phyloP scores from a whole-genome alignment of 2,329 filamentous ascomycete genomes.

The Phoma sp. region DNA sequence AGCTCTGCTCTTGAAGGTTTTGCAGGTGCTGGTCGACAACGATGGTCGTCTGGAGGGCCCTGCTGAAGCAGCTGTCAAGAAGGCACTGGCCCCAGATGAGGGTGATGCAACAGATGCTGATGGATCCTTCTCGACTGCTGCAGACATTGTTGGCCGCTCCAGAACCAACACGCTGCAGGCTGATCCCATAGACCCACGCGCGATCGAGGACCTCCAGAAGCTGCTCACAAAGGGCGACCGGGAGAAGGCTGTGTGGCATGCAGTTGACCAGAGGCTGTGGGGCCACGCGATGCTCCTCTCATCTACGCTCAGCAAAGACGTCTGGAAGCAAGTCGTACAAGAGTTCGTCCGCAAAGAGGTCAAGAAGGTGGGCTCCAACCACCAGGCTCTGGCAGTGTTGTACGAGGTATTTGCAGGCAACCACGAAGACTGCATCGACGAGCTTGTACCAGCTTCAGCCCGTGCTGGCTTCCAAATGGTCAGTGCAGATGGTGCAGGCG shows the following conservation, averaged over 20 bases:
- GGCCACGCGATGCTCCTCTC: constrained; percentile 94
- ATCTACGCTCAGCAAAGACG: constrained; percentile 71
- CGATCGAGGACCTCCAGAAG: constrained; percentile 74
- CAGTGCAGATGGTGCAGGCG: constrained; percentile 66
- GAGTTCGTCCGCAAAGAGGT: constrained; percentile 97
- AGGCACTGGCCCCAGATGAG: constrained; percentile 70
- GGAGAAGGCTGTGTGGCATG: constrained; percentile 90
- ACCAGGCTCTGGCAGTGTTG: constrained; percentile 85
- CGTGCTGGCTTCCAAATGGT: constrained; percentile 91
- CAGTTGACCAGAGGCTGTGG: constrained; percentile 93
- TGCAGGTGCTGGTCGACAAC: constrained; percentile 81
- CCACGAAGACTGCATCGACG: constrained; percentile 91
- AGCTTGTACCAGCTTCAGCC: constrained; percentile 91
- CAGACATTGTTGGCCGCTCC: constrained; percentile 46
- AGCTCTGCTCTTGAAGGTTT: constrained; percentile 83
- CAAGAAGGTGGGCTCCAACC: constrained; percentile 77
- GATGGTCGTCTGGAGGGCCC: constrained; percentile 81
- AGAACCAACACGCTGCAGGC: constrained; percentile 49
- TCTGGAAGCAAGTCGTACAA: constrained; percentile 92
- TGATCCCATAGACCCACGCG: constrained; percentile 72
- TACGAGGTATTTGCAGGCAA: constrained; percentile 96
- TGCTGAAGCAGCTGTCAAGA: constrained; percentile 76
- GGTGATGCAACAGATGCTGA: constrained; percentile 30
- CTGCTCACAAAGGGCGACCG: constrained; percentile 80
- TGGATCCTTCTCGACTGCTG: constrained; percentile 39